Conservation (phyloP, 2,329 filamentous ascomycete genomes). For the Hypoxylon sp. region DNA sequence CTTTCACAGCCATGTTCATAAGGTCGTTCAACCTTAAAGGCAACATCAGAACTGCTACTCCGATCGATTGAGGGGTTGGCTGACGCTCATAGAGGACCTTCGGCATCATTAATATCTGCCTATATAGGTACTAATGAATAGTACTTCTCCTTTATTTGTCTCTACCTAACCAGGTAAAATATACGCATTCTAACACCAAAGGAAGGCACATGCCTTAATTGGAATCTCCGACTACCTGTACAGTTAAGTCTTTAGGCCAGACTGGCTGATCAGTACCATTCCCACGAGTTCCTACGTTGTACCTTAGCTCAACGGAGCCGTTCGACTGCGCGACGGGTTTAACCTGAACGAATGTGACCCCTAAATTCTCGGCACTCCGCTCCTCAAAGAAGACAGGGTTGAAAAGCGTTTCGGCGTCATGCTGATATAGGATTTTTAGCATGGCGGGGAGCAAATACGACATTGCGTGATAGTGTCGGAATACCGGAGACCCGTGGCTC, state of each 20-base stretch:
- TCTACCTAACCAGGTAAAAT: too few species aligned
- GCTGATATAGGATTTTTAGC: conserved; percentile 50
- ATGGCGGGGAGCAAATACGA: conserved; percentile 51
- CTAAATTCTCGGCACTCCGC: conserved; percentile 40
- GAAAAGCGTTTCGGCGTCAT: conserved; percentile 53
- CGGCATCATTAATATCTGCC: too few species aligned
- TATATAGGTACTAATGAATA: too few species aligned
- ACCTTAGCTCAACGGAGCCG: conserved; percentile 52
- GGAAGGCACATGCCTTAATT: too few species aligned
- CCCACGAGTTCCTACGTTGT: conserved; percentile 58
- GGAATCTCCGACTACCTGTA: conserved; percentile 53
- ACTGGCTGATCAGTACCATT: conserved; percentile 58
- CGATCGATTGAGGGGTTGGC: too few species aligned
- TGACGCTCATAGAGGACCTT: too few species aligned
- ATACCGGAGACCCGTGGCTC: conserved; percentile 56
- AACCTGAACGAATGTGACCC: conserved; percentile 49
- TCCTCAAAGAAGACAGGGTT: conserved; percentile 58
- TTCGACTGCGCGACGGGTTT: conserved; percentile 56
- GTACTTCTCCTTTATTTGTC: too few species aligned
- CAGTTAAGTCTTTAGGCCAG: conserved; percentile 57
- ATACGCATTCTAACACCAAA: too few species aligned
- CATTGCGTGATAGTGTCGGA: conserved; percentile 62
- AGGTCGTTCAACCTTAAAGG: too few species aligned
- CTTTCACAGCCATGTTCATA: too few species aligned
- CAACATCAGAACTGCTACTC: too few species aligned